These are phyloP conservation scores for Blastobotrys americana DNA, from an alignment of 805 yeast species.

Conservation along the genomic window DNA sequence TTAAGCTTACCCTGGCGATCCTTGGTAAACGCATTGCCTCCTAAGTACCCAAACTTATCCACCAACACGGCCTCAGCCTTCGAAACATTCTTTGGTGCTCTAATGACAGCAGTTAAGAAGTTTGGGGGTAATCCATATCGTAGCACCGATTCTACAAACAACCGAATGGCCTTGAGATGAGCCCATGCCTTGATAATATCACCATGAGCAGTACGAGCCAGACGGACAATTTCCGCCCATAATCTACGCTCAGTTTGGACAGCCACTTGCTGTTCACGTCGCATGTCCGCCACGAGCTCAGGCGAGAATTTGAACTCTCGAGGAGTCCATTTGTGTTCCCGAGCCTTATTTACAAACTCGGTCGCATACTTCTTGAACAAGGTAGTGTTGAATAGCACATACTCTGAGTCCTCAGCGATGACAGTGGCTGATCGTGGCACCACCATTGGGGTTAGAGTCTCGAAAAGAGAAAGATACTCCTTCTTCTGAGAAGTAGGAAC, in stretches of 20 bases:
- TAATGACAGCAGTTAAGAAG: constrained; percentile 49
- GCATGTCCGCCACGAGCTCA: constrained; percentile 59
- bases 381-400: constrained; percentile 64
- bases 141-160: constrained; percentile 86
- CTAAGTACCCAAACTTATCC: constrained; percentile 76
- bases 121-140: constrained; percentile 97
- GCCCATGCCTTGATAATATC: constrained; percentile 83
- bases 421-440: constrained; percentile 83
- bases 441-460: constrained; percentile 68
- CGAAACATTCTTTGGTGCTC: constrained; percentile 38
- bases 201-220: constrained; percentile 82
- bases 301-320: constrained; percentile 87
- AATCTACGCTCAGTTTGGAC: constrained; percentile 65
- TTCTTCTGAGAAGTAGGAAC: constrained; percentile 63
- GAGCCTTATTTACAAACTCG: constrained; percentile 59
- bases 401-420: constrained; percentile 69
- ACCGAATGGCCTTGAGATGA: constrained; percentile 79
- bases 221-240: constrained; percentile 65
- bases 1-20: constrained; percentile 61
- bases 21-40: constrained; percentile 76
- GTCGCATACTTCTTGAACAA: constrained; percentile 73
- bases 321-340: constrained; percentile 87
- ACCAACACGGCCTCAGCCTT: constrained; percentile 65
- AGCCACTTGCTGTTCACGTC: constrained; percentile 72
- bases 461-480: constrained; percentile 65